Evolutionary conservation across 2,329 filamentous ascomycete genomes (phyloP), one percentile per base, ranked within the genome.

Genomic region (Paracamarosporium sp.): DNA sequence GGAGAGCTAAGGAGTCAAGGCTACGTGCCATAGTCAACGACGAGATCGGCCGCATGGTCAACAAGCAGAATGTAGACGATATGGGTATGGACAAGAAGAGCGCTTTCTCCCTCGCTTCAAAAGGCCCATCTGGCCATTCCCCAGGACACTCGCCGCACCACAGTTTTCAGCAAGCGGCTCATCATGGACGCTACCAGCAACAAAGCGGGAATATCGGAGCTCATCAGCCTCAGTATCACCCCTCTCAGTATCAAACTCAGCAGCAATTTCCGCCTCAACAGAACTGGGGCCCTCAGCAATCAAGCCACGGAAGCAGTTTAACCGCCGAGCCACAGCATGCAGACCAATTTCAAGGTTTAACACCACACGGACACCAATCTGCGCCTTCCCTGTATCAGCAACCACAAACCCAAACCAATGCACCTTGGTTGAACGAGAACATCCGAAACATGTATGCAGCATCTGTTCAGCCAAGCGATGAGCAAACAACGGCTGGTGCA

Each of bases 1-100:
- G 50, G 25, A 47, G 35, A 31, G 55, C 50, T 1, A 50, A 52
- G 36, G 55, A 57, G 27, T n/a, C 31, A 11, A 47, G 27, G 27
- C 9, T 53, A 4, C 31, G 55, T 1, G 48, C 55, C 17, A 35
- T 50, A 3, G 27, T 2, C 15, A 15, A 44, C 13, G 53, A 55
- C 27, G 53, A 50, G 27, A 43, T 44, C 22, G n/a, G 44, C 35
- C n/a, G 36, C n/a, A 11, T 55, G 1, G 35, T 50, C 13, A 36
- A 25, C 12, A 28, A 25, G 11, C 33, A 43, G 13, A 44, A 22
- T n/a, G 36, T 55, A 27, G 45, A 30, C 27, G 44, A 35, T n/a
- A 41, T 27, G n/a, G n/a, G 33, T 1, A 48, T 48, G 22, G 53
- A 55, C 15, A 50, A 50, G 20, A 48, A 27, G 13, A 38, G 46